These are phyloP conservation scores for Globisporangium iwayamae DNA, from an alignment of 352 stramenopile genomes.

Conservation along the genomic window DNA sequence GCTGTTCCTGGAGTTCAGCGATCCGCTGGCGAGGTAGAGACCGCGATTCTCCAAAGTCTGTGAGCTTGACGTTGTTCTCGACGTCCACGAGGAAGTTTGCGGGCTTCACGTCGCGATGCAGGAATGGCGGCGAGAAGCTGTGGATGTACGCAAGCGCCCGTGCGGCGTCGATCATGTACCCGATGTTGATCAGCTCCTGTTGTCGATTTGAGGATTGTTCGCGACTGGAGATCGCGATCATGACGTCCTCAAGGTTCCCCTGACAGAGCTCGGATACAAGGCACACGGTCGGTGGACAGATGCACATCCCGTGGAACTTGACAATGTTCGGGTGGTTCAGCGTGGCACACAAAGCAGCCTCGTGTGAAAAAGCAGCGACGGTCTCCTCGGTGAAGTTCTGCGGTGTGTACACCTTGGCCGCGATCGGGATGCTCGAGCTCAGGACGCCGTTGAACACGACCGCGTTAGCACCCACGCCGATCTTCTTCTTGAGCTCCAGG, in stretches of 20 bases:
- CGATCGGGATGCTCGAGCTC: constrained; percentile 27
- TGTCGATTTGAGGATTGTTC: constrained; percentile 20
- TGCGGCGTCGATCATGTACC: constrained; percentile 62
- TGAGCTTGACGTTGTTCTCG: constrained; percentile 53
- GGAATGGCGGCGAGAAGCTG: constrained; percentile 53
- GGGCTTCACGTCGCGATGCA: constrained; percentile 68
- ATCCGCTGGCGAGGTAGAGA: constrained; percentile 26
- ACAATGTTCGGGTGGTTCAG: constrained; percentile 62
- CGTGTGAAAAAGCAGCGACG: constrained; percentile 54
- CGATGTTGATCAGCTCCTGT: constrained; percentile 43
- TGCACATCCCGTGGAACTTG: constrained; percentile 59
- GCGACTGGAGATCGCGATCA: constrained; percentile 19
- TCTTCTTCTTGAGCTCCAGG: constrained; percentile 40
- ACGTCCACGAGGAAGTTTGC: constrained; percentile 61
- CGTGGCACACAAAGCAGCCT: constrained; percentile 48
- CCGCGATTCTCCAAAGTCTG: constrained; percentile 66
- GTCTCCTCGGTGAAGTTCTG: constrained; percentile 44
- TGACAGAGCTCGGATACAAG: constrained; percentile 58
- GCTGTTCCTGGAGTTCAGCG: background rate
- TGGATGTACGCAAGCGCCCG: constrained; percentile 62
- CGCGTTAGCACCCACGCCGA: constrained; percentile 44
- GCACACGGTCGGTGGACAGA: constrained; percentile 61
- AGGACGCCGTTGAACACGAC: constrained; percentile 50
- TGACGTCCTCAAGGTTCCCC: constrained; percentile 44
- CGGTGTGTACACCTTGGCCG: constrained; percentile 67